Conservation (phyloP, 2,329 filamentous ascomycete genomes). For the Passalora sequoiae region DNA sequence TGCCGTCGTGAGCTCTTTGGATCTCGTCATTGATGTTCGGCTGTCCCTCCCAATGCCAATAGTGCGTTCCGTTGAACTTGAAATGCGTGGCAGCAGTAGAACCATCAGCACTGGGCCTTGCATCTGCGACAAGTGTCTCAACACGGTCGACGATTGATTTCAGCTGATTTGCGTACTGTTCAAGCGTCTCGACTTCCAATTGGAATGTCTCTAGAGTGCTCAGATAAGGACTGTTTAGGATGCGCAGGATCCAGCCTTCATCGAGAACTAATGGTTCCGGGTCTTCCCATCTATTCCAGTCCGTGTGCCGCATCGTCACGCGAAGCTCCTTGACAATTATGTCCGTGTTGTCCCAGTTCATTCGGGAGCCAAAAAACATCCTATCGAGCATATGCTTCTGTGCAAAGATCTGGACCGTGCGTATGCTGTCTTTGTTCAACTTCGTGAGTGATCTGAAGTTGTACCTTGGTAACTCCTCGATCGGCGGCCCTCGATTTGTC, state of each 20-base stretch:
- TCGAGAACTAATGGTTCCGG: constrained; percentile 26
- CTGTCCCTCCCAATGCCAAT: constrained; percentile 43
- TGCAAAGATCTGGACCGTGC: constrained; percentile 21
- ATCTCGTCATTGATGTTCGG: constrained; percentile 38
- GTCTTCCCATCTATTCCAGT: constrained; percentile 37
- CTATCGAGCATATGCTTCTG: constrained; percentile 29
- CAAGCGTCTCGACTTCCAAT: constrained; percentile 44
- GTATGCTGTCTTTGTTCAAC: constrained; percentile 17
- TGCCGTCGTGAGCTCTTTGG: constrained; percentile 44
- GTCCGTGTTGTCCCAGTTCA: not conserved
- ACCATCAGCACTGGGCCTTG: not conserved
- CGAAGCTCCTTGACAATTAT: constrained; percentile 17
- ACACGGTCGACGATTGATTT: constrained; percentile 39
- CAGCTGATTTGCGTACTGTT: constrained; percentile 44
- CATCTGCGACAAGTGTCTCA: constrained; percentile 25
- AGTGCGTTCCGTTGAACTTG: constrained; percentile 18
- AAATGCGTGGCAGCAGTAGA: constrained; percentile 10
- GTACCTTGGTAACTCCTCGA: not conserved
- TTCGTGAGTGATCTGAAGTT: not conserved
- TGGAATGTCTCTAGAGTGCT: constrained; percentile 19
- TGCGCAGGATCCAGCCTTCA: constrained; percentile 22
- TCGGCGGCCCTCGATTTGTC: constrained; percentile 12
- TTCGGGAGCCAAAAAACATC: constrained; percentile 7
- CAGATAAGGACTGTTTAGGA: constrained; percentile 30
- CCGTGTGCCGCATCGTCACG: constrained; percentile 34